Conservation (phyloP, 2,329 filamentous ascomycete genomes). For the Nigrograna mackinnonii region DNA sequence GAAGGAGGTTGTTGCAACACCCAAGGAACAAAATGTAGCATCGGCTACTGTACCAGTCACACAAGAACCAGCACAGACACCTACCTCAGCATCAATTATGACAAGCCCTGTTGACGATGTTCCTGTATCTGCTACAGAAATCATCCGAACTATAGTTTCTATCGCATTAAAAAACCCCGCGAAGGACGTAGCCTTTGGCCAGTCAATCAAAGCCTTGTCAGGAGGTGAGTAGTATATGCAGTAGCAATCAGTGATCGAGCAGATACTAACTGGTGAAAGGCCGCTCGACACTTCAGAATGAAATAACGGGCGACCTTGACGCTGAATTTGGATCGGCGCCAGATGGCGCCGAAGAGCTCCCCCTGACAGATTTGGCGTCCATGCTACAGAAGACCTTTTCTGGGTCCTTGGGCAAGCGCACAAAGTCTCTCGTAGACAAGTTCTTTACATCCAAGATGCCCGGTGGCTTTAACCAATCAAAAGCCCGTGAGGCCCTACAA, state of each 20-base stretch:
- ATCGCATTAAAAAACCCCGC: constrained; percentile 30
- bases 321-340: constrained; percentile 46
- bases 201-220: constrained; percentile 39
- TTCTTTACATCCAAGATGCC: constrained; percentile 14
- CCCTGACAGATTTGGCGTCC: constrained; percentile 35
- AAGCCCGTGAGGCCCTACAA: constrained; percentile 10
- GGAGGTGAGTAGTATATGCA: constrained; percentile 13
- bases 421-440: constrained; percentile 14
- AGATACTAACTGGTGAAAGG: too few species aligned
- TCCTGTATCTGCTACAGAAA: constrained; percentile 20
- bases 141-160: constrained; percentile 31
- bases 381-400: constrained; percentile 30
- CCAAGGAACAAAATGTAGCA: background rate
- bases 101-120: constrained; percentile 11
- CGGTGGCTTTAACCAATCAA: constrained; percentile 10
- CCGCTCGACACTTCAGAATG: constrained; percentile 50
- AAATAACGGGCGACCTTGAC: constrained; percentile 47
- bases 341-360: constrained; percentile 44
- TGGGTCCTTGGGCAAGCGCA: constrained; percentile 34
- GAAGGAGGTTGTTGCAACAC: constrained; percentile 3
- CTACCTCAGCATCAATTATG: constrained; percentile 4
- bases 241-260: constrained; percentile 3
- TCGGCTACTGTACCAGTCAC: background rate
- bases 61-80: background rate
- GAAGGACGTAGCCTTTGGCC: constrained; percentile 23